Evolutionary conservation across 2,329 filamentous ascomycete genomes (phyloP), one percentile per base, ranked within the genome.

Genomic region (Pseudocercospora pini-densiflorae): DNA sequence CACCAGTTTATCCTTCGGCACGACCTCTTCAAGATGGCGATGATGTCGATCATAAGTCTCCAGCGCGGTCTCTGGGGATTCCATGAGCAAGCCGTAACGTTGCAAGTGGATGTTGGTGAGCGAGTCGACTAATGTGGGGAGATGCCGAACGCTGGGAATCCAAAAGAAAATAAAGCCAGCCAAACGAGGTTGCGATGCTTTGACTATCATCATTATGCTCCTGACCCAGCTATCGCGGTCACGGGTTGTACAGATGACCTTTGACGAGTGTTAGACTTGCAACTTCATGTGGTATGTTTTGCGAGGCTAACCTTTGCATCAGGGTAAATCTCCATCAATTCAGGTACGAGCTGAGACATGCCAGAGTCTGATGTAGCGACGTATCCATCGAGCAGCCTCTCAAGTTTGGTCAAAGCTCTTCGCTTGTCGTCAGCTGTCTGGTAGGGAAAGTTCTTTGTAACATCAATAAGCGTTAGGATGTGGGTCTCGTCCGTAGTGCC

Each of bases 261-360:
- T 8, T 31, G 19, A 59, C 8, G n/a, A 57, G 33, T 14, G 27
- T 45, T 31, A 61, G 36, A 45, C 47, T 33, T 9, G 61, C 49
- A n/a, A 45, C n/a, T 23, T 57, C 51, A 45, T 43, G 65, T 12
- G 43, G 54, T 36, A 57, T 51, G 7, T 19, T 33, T 31, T 75
- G 71, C 66, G 21, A 78, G 66, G 23, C 79, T 76, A 55, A 80
- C 72, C 59, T 79, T 79, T 5, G 78, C 79, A 0, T 76, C 68
- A 0, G 79, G 79, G 59, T 80, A 80, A 0, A 77, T 71, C 9
- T 69, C 55, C 19, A 77, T 68, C 7, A 81, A 67, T 54, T 81
- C 79, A 29, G 72, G 70, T 1, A 72, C 75, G 59, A 81, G 79
- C 8, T 72, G 65, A 1, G 65, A 67, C 5, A 72, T 72, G 0